Base-by-base conservation (phyloP, 2,329 filamentous ascomycete species). In the Hymenoscyphus linearis region DNA sequence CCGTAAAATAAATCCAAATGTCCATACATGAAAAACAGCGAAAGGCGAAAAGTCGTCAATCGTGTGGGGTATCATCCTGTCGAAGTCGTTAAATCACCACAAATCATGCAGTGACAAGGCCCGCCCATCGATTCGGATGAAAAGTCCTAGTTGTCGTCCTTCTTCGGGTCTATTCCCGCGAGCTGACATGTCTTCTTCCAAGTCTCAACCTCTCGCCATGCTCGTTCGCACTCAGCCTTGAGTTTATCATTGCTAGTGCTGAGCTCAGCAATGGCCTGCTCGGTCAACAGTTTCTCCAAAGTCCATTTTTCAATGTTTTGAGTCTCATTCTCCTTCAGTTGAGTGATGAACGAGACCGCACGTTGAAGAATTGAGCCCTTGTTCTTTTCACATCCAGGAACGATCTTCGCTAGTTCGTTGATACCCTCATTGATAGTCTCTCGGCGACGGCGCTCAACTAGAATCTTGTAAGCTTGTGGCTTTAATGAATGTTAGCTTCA, bases 391-490 rank as follows among this genome's bases (percentile, higher is more conserved):
- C 93, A 97, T 14, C 92, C 92, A 0, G 95, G 95, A 0, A 99
- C 95, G 67, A 99, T 96, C 78, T 97, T 98, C 68, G 93, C 91
- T 34, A 99, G 85, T 76, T 98, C 95, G 72, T 97, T 98, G 69
- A 99, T 99, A 56, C 95, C 95, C 76, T 99, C 95, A 68, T 99
- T 99, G 74, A 99, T 99, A 0, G 95, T 97, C 77, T 99, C 95
- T 65, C 95, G 90, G 52, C 95, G 91, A 62, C 95, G 91, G 63
- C 95, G 91, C 77, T 99, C 95, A 64, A 99, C 95, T 98, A 62
- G 27, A 69, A 67, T 55, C 68, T 63, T 68, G 75, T 70, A 73
- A 65, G 52, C 14, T 55, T 61, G 68, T 14, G 40, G 22, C 18
- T 14, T 16, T 36, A 16, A 25, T 27, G 1, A 27, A 13, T 18